Base-by-base conservation (phyloP, 2,329 filamentous ascomycete species). In the Hypomyces rosellus region DNA sequence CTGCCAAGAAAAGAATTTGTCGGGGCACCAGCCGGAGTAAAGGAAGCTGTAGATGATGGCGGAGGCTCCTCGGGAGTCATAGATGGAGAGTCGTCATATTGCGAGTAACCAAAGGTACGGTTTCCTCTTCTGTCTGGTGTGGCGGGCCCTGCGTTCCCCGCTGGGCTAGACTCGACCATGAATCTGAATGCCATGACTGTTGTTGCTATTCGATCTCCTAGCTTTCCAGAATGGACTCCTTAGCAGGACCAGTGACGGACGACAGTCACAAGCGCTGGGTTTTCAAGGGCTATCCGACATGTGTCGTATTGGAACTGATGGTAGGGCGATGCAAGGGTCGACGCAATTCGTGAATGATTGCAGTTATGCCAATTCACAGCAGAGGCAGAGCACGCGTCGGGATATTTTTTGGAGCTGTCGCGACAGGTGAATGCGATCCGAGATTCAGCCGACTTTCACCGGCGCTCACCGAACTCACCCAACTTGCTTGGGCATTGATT, bases 11-110 rank as follows among this genome's bases (percentile, higher is more conserved):
- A 80, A 12, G 75, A 76, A 30, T 72, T 75, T 18, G 78, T 77
- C 1, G 78, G 78, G 14, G 77, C 77, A 50, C 80, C 80, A 14
- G 72, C 70, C 1, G 78, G 77, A 1, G 78, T 80, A 64, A 80
- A 81, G 40, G 76, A 79, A 4, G 73, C 72, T 8, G 72, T 70
- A 7, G 76, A 76, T 25, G 78, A 77, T 1, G 73, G 74, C 9
- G 77, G 75, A 25, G 73, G 72, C 0, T 72, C 77, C 15, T 72
- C 73, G 5, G 78, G 77, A 2, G 78, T 81, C 2, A 75, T 80
- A 36, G 77, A 75, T 30, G 76, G 75, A 45, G 71, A 67, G 8
- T 74, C 69, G 52, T 64, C 71, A 37, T 71, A 70, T 36, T 64
- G 65, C 38, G 71, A 73, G 39, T 66, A 60, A 36, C 64, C 69